phyloP scores from a whole-genome alignment of 108 stramenopile genomes.

The Nitzschia sp. region DNA sequence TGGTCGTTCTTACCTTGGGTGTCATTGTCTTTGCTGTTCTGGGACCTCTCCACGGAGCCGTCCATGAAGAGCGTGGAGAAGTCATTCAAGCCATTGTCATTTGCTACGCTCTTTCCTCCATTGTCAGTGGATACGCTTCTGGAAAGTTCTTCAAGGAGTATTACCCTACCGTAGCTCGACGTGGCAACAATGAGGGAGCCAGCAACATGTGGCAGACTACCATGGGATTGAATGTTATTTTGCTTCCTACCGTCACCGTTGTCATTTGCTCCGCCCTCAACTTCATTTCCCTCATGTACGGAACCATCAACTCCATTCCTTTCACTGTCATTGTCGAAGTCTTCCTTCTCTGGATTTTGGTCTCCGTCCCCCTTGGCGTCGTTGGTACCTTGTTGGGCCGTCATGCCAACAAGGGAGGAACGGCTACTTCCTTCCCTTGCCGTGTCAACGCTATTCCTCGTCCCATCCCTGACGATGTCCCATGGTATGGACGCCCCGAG shows the following conservation, averaged over 20 bases:
- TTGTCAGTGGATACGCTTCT: conserved; percentile 87
- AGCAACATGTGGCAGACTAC: conserved; percentile 70
- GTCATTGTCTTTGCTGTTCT: conserved; percentile 94
- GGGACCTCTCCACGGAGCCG: conserved; percentile 90
- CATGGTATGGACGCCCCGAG: conserved; percentile 91
- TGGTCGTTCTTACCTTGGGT: conserved; percentile 87
- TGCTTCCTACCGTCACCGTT: conserved; percentile 82
- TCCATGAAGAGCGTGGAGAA: conserved; percentile 96
- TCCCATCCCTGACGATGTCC: conserved; percentile 90
- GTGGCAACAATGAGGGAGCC: conserved; percentile 37
- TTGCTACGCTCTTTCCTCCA: conserved; percentile 85
- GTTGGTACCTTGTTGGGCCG: conserved; percentile 92
- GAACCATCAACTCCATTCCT: conserved; percentile 90
- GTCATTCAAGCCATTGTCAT: conserved; percentile 85
- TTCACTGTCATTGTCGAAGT: conserved; percentile 89
- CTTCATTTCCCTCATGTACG: conserved; percentile 77
- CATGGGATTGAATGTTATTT: conserved; percentile 90
- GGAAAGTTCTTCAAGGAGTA: conserved; percentile 93
- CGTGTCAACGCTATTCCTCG: conserved; percentile 96
- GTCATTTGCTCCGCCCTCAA: conserved; percentile 74
- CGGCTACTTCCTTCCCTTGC: conserved; percentile 80
- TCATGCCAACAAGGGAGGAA: conserved; percentile 65
- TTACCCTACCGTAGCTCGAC: conserved; percentile 65
- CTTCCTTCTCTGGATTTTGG: conserved; percentile 90
- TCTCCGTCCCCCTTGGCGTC: conserved; percentile 91